Conservation (phyloP, 1,139 yeast species). For the Arxiozyma heterogenica region DNA sequence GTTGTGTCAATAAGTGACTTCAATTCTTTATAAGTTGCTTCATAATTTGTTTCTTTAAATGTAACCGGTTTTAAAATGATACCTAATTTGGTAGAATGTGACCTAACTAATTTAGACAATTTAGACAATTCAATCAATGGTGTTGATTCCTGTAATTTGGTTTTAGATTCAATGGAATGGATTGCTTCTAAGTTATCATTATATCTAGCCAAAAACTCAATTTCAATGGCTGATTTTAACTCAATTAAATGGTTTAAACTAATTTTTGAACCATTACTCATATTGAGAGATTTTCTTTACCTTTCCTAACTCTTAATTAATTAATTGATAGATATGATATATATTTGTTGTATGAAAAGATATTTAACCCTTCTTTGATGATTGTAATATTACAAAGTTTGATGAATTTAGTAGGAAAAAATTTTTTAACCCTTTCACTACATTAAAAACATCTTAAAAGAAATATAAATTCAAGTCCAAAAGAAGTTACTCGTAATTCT, state of each 20-base stretch:
- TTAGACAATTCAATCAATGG: slow-evolving; percentile 54
- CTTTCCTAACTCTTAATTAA: no score
- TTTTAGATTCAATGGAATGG: slow-evolving; percentile 18
- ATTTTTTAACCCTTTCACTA: no score
- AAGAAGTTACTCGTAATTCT: not conserved
- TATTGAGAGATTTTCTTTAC: not conserved
- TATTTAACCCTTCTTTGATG: no score
- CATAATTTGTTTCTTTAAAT: slow-evolving; percentile 23
- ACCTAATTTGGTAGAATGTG: slow-evolving; percentile 74
- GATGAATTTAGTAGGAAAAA: no score
- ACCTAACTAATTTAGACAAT: slow-evolving; percentile 51
- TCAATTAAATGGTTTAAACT: slow-evolving; percentile 2
- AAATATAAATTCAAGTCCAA: no score
- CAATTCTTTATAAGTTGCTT: slow-evolving; percentile 47
- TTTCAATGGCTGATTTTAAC: slow-evolving; percentile 9
- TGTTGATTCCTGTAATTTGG: slow-evolving; percentile 22
- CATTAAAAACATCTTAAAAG: not conserved
- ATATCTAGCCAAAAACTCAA: slow-evolving; percentile 19
- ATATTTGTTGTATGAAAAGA: not conserved
- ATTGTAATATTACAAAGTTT: no score
- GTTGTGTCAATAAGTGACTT: slow-evolving; percentile 42
- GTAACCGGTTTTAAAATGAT: slow-evolving; percentile 54
- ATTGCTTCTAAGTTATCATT: slow-evolving; percentile 13
- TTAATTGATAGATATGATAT: not conserved
- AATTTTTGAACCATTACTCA: not conserved